A percentile compares a stretch with the other conserved stretches of the same genome.
Evolutionary conservation across 805 yeast species (phyloP).

Genomic region (Kluyveromyces dobzhanskii): DNA sequence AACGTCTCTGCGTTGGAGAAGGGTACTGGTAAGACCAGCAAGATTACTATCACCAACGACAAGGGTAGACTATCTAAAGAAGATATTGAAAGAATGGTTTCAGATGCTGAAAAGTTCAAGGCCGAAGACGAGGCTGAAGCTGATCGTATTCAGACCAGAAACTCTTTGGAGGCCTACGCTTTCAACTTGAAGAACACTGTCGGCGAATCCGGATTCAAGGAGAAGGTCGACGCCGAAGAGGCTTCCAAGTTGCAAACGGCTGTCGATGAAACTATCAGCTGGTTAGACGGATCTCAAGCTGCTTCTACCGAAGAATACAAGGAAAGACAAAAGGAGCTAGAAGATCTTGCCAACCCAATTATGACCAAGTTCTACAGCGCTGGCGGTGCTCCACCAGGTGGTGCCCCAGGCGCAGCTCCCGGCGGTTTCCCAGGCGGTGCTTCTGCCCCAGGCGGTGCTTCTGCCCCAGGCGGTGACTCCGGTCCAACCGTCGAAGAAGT

Average conservation of each 20-base stretch:
- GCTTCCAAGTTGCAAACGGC: slow-evolving; percentile 65
- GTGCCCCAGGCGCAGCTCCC: slow-evolving; percentile 45
- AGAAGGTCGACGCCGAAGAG: slow-evolving; percentile 67
- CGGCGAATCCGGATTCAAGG: slow-evolving; percentile 66
- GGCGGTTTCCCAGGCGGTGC: slow-evolving; percentile 33
- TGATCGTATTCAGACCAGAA: slow-evolving; percentile 86
- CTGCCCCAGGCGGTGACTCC: slow-evolving; percentile 37
- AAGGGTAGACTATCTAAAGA: slow-evolving; percentile 98
- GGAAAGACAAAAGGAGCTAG: slow-evolving; percentile 93
- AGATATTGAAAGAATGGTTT: slow-evolving; percentile 95
- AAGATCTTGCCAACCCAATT: slow-evolving; percentile 91
- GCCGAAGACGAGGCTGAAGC: slow-evolving; percentile 96
- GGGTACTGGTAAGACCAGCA: slow-evolving; percentile 96
- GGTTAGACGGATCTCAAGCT: slow-evolving; percentile 92
- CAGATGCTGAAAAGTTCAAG: slow-evolving; percentile 95
- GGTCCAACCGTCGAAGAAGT: slow-evolving; percentile 81
- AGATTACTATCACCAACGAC: slow-evolving; percentile 97
- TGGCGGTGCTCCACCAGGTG: slow-evolving; percentile 72
- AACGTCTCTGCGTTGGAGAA: slow-evolving; percentile 95
- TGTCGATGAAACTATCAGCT: slow-evolving; percentile 74
- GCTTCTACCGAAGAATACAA: slow-evolving; percentile 87
- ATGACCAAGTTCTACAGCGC: slow-evolving; percentile 95
- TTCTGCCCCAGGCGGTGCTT: slow-evolving; percentile 35
- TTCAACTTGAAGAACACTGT: slow-evolving; percentile 84
- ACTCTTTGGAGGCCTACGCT: slow-evolving; percentile 90